Conservation (phyloP, 441 rosid genomes). For the Populus hybrid region DNA sequence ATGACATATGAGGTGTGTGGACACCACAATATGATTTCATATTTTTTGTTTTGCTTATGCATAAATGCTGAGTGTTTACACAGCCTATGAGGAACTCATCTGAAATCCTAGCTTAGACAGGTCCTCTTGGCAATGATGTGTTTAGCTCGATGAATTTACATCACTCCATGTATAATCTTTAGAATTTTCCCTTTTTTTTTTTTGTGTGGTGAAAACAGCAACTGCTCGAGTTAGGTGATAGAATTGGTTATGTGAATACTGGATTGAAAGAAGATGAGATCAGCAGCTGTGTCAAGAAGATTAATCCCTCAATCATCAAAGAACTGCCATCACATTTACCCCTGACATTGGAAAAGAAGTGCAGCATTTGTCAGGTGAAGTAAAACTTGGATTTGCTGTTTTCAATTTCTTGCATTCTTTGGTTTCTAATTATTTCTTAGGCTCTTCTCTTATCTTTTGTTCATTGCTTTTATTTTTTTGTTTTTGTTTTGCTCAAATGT, state of each 20-base stretch:
- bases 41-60: background rate
- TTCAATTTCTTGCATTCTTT: too few relatives aligned
- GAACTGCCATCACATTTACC: conserved; percentile 32
- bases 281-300: conserved; percentile 53
- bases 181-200: background rate
- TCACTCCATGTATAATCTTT: background rate
- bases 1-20: conserved; percentile 82
- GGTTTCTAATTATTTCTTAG: background rate
- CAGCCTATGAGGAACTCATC: background rate
- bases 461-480: background rate
- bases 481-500: background rate
- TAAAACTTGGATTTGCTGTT: background rate
- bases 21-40: background rate
- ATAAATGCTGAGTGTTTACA: background rate
- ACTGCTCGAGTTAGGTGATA: conserved; percentile 87
- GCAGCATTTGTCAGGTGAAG: conserved; percentile 86
- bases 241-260: conserved; percentile 78
- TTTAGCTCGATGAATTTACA: background rate
- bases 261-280: conserved; percentile 85
- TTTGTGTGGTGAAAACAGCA: conserved; percentile 44
- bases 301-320: conserved; percentile 34
- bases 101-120: background rate
- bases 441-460: background rate
- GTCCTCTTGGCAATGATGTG: too few relatives aligned
- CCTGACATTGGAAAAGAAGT: conserved; percentile 51